Base-by-base conservation (phyloP, 805 yeast species). In the Candida khao-thaluensis region DNA sequence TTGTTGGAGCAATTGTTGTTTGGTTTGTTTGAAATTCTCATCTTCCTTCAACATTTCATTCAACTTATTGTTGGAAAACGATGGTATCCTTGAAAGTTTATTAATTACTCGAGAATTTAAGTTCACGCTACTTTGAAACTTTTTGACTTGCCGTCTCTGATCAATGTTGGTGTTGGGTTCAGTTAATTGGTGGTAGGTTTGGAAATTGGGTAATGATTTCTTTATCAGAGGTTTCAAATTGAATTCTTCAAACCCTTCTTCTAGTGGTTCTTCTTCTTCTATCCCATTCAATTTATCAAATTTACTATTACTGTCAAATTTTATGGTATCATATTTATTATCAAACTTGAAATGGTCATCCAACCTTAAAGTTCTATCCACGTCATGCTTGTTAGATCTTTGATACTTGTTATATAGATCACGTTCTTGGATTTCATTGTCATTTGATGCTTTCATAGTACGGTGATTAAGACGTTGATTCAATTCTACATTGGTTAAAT, bases 31-130 rank as follows among this genome's bases (percentile, higher is more conserved):
- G 34, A 33, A 43, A 24, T 35, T 45, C 39, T 44, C 45, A 20
- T 36, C 36, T 17, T 47, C 38, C 15, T 37, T 51, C 17, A 46
- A 49, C 49, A 34, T 52, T 46, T 42, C 45, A 22, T 36, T 17
- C 25, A 47, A 38, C 23, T 34, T 44, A n/a, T 28, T 37, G 12
- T 40, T 35, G 28, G 40, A 40, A 43, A 69, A 69, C 0, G 72
- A 66, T 0, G 74, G 73, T 35, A 69, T 69, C 23, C 74, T 45
- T 40, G 65, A 69, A 29, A 69, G 48, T 43, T 63, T 66, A 24
- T 57, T 44, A 20, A 65, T 64, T 24, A 69, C 55, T 37, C 56
- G 56, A 41, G 64, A 60, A 37, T 58, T 60, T 24, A 35, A 30
- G 30, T 35, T 35, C 12, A 30, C 40, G 25, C 37, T 30, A 17